Evolutionary conservation across 306 rosid species (phyloP).

Genomic region (Dalbergia cultrata): DNA sequence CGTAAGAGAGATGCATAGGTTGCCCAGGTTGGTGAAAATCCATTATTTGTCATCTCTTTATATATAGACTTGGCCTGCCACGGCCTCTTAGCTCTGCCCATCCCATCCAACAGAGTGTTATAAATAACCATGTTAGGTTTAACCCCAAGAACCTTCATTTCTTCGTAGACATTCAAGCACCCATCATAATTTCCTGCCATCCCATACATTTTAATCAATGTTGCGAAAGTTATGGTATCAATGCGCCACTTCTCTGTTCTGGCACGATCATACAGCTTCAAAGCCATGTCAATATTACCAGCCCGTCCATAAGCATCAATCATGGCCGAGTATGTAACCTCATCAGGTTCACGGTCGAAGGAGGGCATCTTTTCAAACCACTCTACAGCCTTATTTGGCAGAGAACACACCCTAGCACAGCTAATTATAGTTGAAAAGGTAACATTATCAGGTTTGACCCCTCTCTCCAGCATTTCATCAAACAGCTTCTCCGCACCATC

Average conservation of each 20-base stretch:
- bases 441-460: constrained; percentile 76
- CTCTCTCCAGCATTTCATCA: constrained; percentile 76
- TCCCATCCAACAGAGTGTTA: constrained; percentile 84
- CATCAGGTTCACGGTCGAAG: constrained; percentile 78
- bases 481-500: constrained; percentile 86
- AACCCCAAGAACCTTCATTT: constrained; percentile 86
- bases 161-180: constrained; percentile 87
- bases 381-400: constrained; percentile 82
- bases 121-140: constrained; percentile 75
- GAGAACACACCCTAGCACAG: constrained; percentile 75
- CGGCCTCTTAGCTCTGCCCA: constrained; percentile 97
- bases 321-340: constrained; percentile 84
- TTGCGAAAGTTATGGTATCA: constrained; percentile 71
- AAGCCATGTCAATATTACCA: constrained; percentile 83
- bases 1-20: constrained; percentile 81
- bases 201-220: constrained; percentile 81
- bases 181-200: constrained; percentile 79
- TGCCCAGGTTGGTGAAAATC: constrained; percentile 66
- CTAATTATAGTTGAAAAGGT: constrained; percentile 91
- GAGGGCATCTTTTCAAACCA: constrained; percentile 91
- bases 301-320: constrained; percentile 89
- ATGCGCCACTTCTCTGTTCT: constrained; percentile 81
- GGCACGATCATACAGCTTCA: constrained; percentile 82
- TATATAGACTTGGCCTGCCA: constrained; percentile 85
- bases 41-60: constrained; percentile 78